Evolutionary conservation across 1,284 basidiomycete species (phyloP).

Genomic region (Trametes sp.): DNA sequence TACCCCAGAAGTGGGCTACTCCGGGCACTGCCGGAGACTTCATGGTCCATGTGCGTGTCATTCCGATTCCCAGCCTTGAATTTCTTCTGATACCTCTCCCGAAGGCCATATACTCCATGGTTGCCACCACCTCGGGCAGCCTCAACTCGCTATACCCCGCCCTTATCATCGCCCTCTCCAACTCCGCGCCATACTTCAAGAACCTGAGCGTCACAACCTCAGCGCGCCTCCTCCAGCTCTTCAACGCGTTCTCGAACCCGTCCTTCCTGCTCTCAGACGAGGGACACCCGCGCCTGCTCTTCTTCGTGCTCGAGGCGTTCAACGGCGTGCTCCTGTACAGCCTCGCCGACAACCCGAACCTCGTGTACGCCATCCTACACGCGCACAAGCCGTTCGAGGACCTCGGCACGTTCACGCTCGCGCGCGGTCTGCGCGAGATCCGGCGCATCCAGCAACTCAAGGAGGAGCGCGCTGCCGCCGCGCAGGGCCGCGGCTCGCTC

Average conservation of each 20-base stretch:
- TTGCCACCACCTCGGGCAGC: slow-evolving; percentile 85
- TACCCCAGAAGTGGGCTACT: slow-evolving; percentile 79
- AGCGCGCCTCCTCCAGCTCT: slow-evolving; percentile 84
- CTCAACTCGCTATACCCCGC: slow-evolving; percentile 90
- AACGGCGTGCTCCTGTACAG: slow-evolving; percentile 83
- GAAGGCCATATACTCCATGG: slow-evolving; percentile 87
- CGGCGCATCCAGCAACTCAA: slow-evolving; percentile 75
- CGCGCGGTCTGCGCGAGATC: slow-evolving; percentile 85
- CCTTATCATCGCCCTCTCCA: slow-evolving; percentile 89
- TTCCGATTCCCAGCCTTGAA: neutral
- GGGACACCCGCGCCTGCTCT: slow-evolving; percentile 90
- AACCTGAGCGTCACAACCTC: slow-evolving; percentile 85
- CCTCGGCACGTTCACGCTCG: slow-evolving; percentile 88
- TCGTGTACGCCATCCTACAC: slow-evolving; percentile 87
- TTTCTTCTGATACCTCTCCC: slow-evolving; percentile 8
- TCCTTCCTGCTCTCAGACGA: slow-evolving; percentile 92
- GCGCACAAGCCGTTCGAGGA: slow-evolving; percentile 87
- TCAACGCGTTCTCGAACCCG: slow-evolving; percentile 90
- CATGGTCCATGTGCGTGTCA: slow-evolving; percentile 76
- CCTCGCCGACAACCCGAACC: slow-evolving; percentile 81
- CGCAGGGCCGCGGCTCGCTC: slow-evolving; percentile 35
- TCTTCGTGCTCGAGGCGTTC: slow-evolving; percentile 93
- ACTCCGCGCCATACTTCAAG: slow-evolving; percentile 87
- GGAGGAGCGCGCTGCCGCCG: slow-evolving; percentile 64
- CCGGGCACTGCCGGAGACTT: slow-evolving; percentile 86